Conservation (phyloP, 768 basidiomycete species). For the Royoungia palumana region DNA sequence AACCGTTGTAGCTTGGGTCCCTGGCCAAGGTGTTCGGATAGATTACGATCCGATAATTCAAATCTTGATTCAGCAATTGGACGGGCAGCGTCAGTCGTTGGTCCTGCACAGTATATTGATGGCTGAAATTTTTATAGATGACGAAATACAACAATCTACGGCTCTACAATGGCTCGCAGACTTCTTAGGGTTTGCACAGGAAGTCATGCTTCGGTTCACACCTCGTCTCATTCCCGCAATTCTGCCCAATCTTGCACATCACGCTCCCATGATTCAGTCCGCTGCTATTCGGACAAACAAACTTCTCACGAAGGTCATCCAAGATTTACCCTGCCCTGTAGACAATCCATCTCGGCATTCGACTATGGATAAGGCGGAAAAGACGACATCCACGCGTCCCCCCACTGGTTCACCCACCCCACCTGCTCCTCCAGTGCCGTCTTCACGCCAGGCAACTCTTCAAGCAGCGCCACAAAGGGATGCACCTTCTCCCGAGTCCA, state of each 20-base stretch:
- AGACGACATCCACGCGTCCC: conserved; percentile 32
- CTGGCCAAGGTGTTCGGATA: conserved; percentile 90
- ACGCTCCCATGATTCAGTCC: conserved; percentile 82
- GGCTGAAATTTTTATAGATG: conserved; percentile 44
- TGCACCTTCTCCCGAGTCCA: conserved; percentile 44
- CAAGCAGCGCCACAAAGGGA: conserved; percentile 45
- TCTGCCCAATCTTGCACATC: conserved; percentile 91
- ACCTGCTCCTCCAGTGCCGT: conserved; percentile 35
- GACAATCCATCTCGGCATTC: conserved; percentile 37
- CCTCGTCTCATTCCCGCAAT: conserved; percentile 91
- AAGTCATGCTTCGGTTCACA: conserved; percentile 92
- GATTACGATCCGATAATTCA: conserved; percentile 92
- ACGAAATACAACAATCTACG: conserved; percentile 92
- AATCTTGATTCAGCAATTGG: conserved; percentile 85
- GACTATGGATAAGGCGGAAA: conserved; percentile 20
- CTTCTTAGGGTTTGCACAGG: conserved; percentile 81
- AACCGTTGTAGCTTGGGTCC: conserved; percentile 65
- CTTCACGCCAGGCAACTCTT: conserved; percentile 50
- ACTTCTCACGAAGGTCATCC: conserved; percentile 79
- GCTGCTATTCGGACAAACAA: conserved; percentile 87
- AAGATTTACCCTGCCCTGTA: conserved; percentile 72
- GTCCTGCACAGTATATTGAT: conserved; percentile 1
- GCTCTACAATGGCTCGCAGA: conserved; percentile 93
- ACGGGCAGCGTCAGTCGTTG: conserved; percentile 66
- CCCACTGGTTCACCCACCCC: conserved; percentile 58